Base-by-base conservation (phyloP, 2,329 filamentous ascomycete species). In the Ceratocystis ficicola region DNA sequence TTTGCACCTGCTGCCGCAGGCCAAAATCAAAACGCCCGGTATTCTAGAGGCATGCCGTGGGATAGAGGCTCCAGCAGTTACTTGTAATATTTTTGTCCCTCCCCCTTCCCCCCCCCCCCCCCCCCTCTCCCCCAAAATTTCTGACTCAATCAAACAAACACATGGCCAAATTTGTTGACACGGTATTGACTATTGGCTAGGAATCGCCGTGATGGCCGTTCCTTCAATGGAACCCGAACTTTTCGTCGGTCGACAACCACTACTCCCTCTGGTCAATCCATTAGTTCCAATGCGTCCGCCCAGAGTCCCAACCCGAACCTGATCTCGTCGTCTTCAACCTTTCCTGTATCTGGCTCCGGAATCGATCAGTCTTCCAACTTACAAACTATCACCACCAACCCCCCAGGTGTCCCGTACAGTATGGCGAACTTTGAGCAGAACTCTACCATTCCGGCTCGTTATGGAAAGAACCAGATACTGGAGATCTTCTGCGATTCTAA, bases 391-490 rank as follows among this genome's bases (percentile, higher is more conserved):
- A 30, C 36, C 44, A n/a, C 12, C 32, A 62, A 30, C 57, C 32
- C 59, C 52, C 61, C 36, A 22, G 61, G 36, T 48, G 46, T 50
- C 28, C 30, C 36, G 61, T 63, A 63, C 41, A 20, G n/a, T 41
- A 50, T 50, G 61, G 4, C 61, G 7, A 17, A 20, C 61, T 50
- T 48, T 28, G 61, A 63, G 7, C 61, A 63, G 61, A 63, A 46
- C 12, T 57, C 44, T 36, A 64, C 48, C 22, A 75, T 77, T 70
- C 75, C 84, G 52, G 76, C 79, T 68, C 85, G 88, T 70, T 95
- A 95, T 75, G 85, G 84, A 69, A 89, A 86, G 74, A 89, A 92
- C 2, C 84, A 95, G 69, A 79, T 96, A 69, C 79, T 96, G 67
- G 83, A 86, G 66, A 82, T 96, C 70, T 93, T 84, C 59, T 25